phyloP scores from a whole-genome alignment of 176 grass and related monocot species.

The Canna indica region DNA sequence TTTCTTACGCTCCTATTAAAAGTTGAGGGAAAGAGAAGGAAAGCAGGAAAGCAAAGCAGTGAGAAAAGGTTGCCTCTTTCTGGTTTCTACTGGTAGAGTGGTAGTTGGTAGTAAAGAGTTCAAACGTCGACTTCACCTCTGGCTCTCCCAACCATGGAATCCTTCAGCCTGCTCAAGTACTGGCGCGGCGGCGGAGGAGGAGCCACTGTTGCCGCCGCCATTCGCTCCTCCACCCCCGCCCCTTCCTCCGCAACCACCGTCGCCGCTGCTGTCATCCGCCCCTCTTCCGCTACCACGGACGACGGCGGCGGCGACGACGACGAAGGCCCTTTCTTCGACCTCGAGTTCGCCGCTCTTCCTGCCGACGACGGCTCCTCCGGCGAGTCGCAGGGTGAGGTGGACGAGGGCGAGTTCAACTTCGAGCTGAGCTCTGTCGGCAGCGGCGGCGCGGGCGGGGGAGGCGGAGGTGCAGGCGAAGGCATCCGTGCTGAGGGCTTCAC shows the following conservation, averaged over 20 bases:
- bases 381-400: constrained; percentile 15
- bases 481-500: constrained; percentile 19
- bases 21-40: not conserved
- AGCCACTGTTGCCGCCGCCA: constrained; percentile 27
- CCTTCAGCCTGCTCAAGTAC: constrained; percentile 85
- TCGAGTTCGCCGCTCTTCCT: constrained; percentile 68
- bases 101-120: not conserved
- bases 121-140: constrained; percentile 2
- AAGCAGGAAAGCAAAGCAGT: not conserved
- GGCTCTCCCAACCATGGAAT: constrained; percentile 52
- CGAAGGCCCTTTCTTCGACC: constrained; percentile 87
- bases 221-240: constrained; percentile 22
- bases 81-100: not conserved
- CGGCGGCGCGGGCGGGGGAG: not conserved
- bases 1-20: not conserved
- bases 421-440: not conserved
- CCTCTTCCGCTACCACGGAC: not conserved
- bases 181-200: constrained; percentile 52
- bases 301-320: constrained; percentile 38
- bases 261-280: constrained; percentile 7
- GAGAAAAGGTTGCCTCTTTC: constrained; percentile 8
- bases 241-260: not conserved
- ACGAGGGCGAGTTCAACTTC: constrained; percentile 24
- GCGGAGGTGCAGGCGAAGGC: not conserved
- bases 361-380: constrained; percentile 19